These are phyloP conservation scores for Scheffersomyces titani DNA, from an alignment of 1,139 yeast genomes.

Conservation along the genomic window DNA sequence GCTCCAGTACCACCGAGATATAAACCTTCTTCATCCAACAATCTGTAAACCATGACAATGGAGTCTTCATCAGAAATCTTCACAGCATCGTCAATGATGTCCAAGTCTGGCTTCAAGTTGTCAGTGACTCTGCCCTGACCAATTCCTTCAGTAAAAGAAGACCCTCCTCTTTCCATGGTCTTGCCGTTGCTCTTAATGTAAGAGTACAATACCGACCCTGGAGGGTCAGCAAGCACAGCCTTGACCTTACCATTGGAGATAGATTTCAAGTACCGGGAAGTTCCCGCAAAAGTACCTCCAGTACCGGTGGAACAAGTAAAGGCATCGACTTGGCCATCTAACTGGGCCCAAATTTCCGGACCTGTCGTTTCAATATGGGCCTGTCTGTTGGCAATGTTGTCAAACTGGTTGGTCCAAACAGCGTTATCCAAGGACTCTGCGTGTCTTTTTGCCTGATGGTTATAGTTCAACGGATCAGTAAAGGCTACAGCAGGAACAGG, in stretches of 20 bases:
- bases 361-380: slow-evolving; percentile 92
- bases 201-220: slow-evolving; percentile 83
- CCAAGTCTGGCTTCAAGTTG: slow-evolving; percentile 73
- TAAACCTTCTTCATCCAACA: slow-evolving; percentile 86
- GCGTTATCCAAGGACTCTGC: slow-evolving; percentile 76
- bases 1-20: slow-evolving; percentile 90
- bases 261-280: slow-evolving; percentile 71
- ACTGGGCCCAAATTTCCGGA: slow-evolving; percentile 88
- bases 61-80: slow-evolving; percentile 73
- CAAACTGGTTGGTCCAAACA: slow-evolving; percentile 91
- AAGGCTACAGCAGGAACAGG: slow-evolving; percentile 91
- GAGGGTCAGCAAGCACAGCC: slow-evolving; percentile 85
- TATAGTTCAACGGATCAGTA: slow-evolving; percentile 78
- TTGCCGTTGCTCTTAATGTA: slow-evolving; percentile 70
- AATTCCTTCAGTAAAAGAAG: slow-evolving; percentile 91
- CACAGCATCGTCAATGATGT: slow-evolving; percentile 70
- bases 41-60: slow-evolving; percentile 77
- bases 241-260: slow-evolving; percentile 59
- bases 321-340: slow-evolving; percentile 77
- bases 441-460: slow-evolving; percentile 81
- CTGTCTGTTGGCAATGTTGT: slow-evolving; percentile 81
- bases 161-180: slow-evolving; percentile 65
- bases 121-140: slow-evolving; percentile 93
- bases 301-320: slow-evolving; percentile 91
- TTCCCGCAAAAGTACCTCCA: slow-evolving; percentile 89